Conservation (phyloP, 345 rosid genomes). For the Arabidopsis arenosa region DNA sequence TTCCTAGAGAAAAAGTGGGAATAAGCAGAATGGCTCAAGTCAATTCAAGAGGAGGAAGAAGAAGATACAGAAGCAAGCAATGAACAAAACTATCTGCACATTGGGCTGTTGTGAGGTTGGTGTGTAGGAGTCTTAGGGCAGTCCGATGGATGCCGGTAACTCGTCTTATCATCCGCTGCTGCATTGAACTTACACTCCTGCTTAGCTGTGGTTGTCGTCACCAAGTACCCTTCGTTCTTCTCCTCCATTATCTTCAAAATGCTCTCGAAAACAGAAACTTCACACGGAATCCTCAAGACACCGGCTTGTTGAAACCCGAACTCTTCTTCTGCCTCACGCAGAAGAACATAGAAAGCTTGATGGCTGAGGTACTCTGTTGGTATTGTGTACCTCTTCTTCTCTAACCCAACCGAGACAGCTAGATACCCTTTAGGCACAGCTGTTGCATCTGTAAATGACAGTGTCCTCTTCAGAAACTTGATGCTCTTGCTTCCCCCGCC, state of each 20-base stretch:
- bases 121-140: slow-evolving; percentile 57
- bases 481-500: slow-evolving; percentile 50
- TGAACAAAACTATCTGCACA: slow-evolving; percentile 57
- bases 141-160: slow-evolving; percentile 48
- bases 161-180: slow-evolving; percentile 36
- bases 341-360: slow-evolving; percentile 58
- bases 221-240: slow-evolving; percentile 47
- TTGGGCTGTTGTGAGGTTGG: slow-evolving; percentile 59
- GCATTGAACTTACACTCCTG: slow-evolving; percentile 48
- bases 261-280: slow-evolving; percentile 57
- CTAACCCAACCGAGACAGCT: slow-evolving; percentile 68
- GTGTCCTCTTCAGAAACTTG: slow-evolving; percentile 79
- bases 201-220: slow-evolving; percentile 30
- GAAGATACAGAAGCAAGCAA: slow-evolving; percentile 30
- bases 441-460: slow-evolving; percentile 60
- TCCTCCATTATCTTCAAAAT: slow-evolving; percentile 58
- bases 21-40: slow-evolving; percentile 33
- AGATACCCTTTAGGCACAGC: slow-evolving; percentile 67
- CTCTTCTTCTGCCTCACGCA: slow-evolving; percentile 77
- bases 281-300: slow-evolving; percentile 67
- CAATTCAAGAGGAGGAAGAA: slow-evolving; percentile 13
- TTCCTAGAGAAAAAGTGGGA: slow-evolving; percentile 41
- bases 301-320: slow-evolving; percentile 81
- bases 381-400: slow-evolving; percentile 65
- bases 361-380: slow-evolving; percentile 66